A percentile compares a stretch with the other conserved stretches of the same genome.
These are phyloP conservation scores for Inonotus hispidus DNA, from an alignment of 1,284 basidiomycete genomes.

Conservation along the genomic window DNA sequence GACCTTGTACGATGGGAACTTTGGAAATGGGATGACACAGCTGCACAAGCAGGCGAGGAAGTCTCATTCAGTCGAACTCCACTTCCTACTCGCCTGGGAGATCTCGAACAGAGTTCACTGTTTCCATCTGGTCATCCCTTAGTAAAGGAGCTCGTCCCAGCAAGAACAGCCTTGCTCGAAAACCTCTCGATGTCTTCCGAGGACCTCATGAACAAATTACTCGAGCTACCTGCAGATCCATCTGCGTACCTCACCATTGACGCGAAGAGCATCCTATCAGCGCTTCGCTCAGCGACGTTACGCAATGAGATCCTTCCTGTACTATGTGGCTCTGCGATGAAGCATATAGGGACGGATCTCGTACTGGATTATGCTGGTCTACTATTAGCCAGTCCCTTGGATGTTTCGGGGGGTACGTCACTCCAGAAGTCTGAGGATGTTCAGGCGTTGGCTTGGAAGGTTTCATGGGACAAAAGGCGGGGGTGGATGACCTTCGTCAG, in stretches of 20 bases:
- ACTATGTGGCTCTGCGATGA: slow-evolving; percentile 78
- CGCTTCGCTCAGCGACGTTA: slow-evolving; percentile 66
- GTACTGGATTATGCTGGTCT: slow-evolving; percentile 79
- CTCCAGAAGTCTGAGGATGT: slow-evolving; percentile 45
- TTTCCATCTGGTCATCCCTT: slow-evolving; percentile 60
- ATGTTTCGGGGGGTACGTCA: slow-evolving; percentile 41
- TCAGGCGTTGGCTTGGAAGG: slow-evolving; percentile 82
- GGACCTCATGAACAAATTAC: slow-evolving; percentile 65
- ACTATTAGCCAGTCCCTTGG: slow-evolving; percentile 74
- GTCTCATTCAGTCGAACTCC: slow-evolving; percentile 34
- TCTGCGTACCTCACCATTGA: slow-evolving; percentile 59
- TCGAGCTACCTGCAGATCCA: slow-evolving; percentile 50
- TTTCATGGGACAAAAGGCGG: slow-evolving; percentile 75
- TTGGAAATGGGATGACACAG: slow-evolving; percentile 56
- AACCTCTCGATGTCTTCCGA: slow-evolving; percentile 78
- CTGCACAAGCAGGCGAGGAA: slow-evolving; percentile 24
- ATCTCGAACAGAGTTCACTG: slow-evolving; percentile 36
- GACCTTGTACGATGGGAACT: slow-evolving; percentile 79
- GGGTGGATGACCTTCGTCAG: slow-evolving; percentile 92
- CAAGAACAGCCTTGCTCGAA: slow-evolving; percentile 68
- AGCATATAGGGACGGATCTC: slow-evolving; percentile 76
- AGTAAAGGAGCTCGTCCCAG: slow-evolving; percentile 55
- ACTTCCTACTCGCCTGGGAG: slow-evolving; percentile 47
- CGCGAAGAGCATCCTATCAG: slow-evolving; percentile 45
- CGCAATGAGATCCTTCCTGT: slow-evolving; percentile 70